Evolutionary conservation across 306 rosid genomes (phyloP), one percentile per base, ranked within the genome.

Genomic region (Cicer judaicum): DNA sequence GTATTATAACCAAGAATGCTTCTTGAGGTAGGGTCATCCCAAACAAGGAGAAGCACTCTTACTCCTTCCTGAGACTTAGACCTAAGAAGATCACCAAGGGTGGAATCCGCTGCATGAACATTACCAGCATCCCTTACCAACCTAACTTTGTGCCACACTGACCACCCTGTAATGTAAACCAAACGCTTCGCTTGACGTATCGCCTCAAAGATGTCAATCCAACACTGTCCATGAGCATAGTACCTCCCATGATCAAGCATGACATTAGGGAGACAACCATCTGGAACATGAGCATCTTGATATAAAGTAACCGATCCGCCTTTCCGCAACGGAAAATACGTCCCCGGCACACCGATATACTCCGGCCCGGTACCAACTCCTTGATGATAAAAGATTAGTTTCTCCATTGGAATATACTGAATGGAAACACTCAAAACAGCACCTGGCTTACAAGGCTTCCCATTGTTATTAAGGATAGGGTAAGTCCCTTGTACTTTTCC

Each of bases 1-100:
- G 92, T 89, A 80, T 66, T 86, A 77, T 86, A 88, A 63, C 99
- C 99, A 54, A 94, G 78, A 82, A 94, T 92, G 85, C 68, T 94
- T 83, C 96, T 91, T 49, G 99, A 94, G 15, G 99, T 87, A 18
- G 97, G 99, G 70, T 94, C 99, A 78, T 94, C 99, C 99, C 99
- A 94, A 68, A 94, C 79, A 84, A 94, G 99, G 53, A 94, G 92
- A 83, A 94, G 88, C 83, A 94, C 99, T 62, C 99, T 87, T 67
- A 94, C 97, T 82, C 99, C 99, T 76, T 94, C 97, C 77, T 87
- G 91, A 29, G 99, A 94, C 85, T 90, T 94, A 12, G 91, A 48
- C 86, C 92, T 89, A 74, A 94, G 83, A 76, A 94, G 88, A 19
- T 94, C 95, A 21, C 99, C 99, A 16, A 94, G 77, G 48, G 85